A percentile compares a stretch with the other conserved stretches of the same genome.
phyloP scores from a whole-genome alignment of 257 asterid genomes.

The Salvia hispanica region DNA sequence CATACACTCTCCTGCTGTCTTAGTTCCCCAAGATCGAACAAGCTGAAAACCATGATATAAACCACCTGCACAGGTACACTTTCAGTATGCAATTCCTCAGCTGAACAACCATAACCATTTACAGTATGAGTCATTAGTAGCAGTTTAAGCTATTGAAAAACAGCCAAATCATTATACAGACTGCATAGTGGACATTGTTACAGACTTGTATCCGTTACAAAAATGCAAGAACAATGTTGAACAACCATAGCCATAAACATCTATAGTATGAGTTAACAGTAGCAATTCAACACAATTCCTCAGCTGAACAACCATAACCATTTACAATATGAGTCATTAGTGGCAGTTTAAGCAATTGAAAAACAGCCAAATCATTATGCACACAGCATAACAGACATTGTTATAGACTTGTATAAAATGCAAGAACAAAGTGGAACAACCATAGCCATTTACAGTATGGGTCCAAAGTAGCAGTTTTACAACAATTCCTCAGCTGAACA shows the following conservation, averaged over 20 bases:
- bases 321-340: not conserved
- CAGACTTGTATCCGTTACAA: not conserved
- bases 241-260: not conserved
- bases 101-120: no score
- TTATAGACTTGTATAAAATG: slow-evolving; percentile 1
- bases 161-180: no score
- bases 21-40: not conserved
- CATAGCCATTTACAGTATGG: not conserved
- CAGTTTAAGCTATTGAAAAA: no score
- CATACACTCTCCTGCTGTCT: not conserved
- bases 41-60: not conserved
- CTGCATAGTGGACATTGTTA: not conserved
- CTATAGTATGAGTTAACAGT: not conserved
- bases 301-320: no score
- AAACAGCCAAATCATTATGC: no score
- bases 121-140: not conserved
- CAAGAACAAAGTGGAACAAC: not conserved
- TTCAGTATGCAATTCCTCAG: not conserved
- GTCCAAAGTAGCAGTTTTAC: not conserved
- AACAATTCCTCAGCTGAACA: not conserved
- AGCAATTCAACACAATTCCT: not conserved
- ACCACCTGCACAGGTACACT: not conserved
- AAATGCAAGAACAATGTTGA: not conserved
- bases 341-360: no score
- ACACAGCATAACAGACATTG: not conserved